Conservation (phyloP, 1,284 basidiomycete species). For the Cerioporus squamosus region DNA sequence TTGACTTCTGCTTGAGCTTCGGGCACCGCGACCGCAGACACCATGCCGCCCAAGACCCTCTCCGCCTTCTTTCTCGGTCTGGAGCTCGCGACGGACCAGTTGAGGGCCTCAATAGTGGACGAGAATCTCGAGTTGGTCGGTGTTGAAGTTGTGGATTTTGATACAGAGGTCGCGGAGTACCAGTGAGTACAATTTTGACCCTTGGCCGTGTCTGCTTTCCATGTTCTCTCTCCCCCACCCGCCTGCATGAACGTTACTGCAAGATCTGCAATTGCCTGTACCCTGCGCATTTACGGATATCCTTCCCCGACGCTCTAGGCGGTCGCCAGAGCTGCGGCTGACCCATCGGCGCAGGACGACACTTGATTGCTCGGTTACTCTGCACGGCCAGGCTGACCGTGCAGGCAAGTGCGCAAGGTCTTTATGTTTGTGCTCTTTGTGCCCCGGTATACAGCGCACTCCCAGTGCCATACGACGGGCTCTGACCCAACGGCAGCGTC, state of each 20-base stretch:
- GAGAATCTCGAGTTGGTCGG: slow-evolving; percentile 78
- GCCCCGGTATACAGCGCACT: too few species aligned
- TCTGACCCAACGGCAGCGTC: too few species aligned
- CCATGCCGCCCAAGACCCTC: slow-evolving; percentile 53
- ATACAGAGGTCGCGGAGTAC: slow-evolving; percentile 77
- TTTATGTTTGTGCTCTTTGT: too few species aligned
- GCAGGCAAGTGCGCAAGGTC: background rate
- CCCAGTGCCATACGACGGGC: too few species aligned
- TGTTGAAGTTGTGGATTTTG: slow-evolving; percentile 80
- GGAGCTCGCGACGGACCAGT: slow-evolving; percentile 80
- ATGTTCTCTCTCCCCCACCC: background rate
- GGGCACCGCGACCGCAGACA: slow-evolving; percentile 12
- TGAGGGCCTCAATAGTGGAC: slow-evolving; percentile 80
- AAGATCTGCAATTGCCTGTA: too few species aligned
- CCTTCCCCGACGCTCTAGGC: background rate
- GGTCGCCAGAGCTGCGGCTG: background rate
- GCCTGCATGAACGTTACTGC: background rate
- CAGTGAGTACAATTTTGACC: slow-evolving; percentile 56
- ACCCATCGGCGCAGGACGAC: background rate
- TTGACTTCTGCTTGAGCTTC: slow-evolving; percentile 10
- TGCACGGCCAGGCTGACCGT: background rate
- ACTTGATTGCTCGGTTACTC: background rate
- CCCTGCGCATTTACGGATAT: too few species aligned
- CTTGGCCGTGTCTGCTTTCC: slow-evolving; percentile 7
- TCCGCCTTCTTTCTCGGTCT: slow-evolving; percentile 73